A percentile compares a stretch with the other conserved stretches of the same genome.
Conservation (phyloP, 1,284 basidiomycete genomes). For the Cryptococcus sp. region DNA sequence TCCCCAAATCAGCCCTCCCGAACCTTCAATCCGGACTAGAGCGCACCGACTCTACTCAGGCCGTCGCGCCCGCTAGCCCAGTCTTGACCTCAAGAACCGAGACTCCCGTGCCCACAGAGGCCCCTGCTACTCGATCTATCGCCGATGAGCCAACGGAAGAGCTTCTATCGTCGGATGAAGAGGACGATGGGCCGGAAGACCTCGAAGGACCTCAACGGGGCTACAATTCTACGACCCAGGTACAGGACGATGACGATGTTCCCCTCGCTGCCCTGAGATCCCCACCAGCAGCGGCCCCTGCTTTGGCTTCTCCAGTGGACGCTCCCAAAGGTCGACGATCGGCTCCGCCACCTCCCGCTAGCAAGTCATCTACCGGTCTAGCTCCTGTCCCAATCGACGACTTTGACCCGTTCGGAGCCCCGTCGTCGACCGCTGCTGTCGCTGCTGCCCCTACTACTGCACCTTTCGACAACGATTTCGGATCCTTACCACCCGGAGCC, state of each 20-base stretch:
- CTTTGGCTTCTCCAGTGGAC: slow-evolving; percentile 53
- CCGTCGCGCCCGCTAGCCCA: slow-evolving; percentile 25
- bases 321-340: slow-evolving; percentile 30
- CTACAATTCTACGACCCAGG: slow-evolving; percentile 8
- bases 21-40: slow-evolving; percentile 24
- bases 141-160: background rate
- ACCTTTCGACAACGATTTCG: background rate
- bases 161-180: slow-evolving; percentile 39
- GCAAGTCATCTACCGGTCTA: slow-evolving; percentile 8
- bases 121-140: background rate
- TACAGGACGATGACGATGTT: background rate
- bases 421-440: background rate
- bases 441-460: background rate
- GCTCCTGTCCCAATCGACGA: slow-evolving; percentile 9
- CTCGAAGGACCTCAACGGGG: slow-evolving; percentile 33
- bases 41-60: slow-evolving; percentile 36
- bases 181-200: slow-evolving; percentile 48
- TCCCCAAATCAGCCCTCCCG: slow-evolving; percentile 29
- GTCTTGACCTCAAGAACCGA: slow-evolving; percentile 18
- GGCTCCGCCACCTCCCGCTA: slow-evolving; percentile 38
- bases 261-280: background rate
- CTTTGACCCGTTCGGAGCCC: slow-evolving; percentile 27
- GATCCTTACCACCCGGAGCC: slow-evolving; percentile 11
- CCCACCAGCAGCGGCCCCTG: slow-evolving; percentile 46
- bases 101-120: slow-evolving; percentile 5